A percentile compares a stretch with the other conserved stretches of the same genome.
phyloP scores from a whole-genome alignment of 352 stramenopile species.

The Phytophthora vignae region DNA sequence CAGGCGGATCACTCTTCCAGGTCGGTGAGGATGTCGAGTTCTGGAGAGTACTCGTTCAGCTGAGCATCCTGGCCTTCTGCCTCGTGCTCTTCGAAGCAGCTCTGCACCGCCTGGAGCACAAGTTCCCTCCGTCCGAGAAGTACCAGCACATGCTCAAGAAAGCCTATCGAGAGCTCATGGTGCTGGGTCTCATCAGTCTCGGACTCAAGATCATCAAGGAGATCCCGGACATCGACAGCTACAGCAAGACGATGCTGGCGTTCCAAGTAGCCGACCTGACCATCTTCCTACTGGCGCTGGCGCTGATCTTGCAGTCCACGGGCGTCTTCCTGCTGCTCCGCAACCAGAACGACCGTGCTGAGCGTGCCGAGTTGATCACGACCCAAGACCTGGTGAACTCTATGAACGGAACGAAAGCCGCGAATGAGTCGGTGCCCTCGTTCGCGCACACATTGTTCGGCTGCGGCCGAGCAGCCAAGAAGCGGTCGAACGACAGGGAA shows the following conservation, averaged over 20 bases:
- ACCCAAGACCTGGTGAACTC: slow-evolving; percentile 41
- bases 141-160: slow-evolving; percentile 78
- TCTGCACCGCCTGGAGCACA: slow-evolving; percentile 58
- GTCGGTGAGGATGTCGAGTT: slow-evolving; percentile 71
- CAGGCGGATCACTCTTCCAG: slow-evolving; percentile 56
- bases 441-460: slow-evolving; percentile 19
- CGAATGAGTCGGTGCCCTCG: not conserved
- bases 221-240: slow-evolving; percentile 32
- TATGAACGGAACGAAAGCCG: slow-evolving; percentile 2
- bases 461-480: slow-evolving; percentile 22
- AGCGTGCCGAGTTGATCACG: slow-evolving; percentile 50
- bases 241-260: slow-evolving; percentile 47
- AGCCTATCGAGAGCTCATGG: slow-evolving; percentile 63
- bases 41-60: slow-evolving; percentile 52
- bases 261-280: slow-evolving; percentile 62
- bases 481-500: slow-evolving; percentile 18
- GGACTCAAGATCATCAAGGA: slow-evolving; percentile 60
- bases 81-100: slow-evolving; percentile 54
- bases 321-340: slow-evolving; percentile 52
- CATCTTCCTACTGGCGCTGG: slow-evolving; percentile 59
- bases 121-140: slow-evolving; percentile 54
- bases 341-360: slow-evolving; percentile 43
- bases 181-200: slow-evolving; percentile 62
- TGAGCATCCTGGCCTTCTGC: slow-evolving; percentile 56
- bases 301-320: slow-evolving; percentile 54